Evolutionary conservation across 805 yeast species (phyloP).

Genomic region (Cyberlindnera saturnus): DNA sequence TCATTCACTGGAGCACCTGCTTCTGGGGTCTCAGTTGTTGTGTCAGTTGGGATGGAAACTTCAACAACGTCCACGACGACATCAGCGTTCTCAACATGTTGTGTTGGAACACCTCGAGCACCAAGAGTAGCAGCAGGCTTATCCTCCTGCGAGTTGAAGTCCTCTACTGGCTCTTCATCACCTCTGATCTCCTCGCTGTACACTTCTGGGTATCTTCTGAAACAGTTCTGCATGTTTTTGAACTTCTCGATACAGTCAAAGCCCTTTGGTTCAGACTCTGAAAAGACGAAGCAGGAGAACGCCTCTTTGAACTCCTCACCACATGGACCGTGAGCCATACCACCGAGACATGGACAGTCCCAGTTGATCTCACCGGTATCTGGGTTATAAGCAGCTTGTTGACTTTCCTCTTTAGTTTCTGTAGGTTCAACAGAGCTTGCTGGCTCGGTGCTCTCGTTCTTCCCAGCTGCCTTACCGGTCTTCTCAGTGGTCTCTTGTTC

Average conservation of each 20-base stretch:
- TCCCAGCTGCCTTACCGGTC: neutral
- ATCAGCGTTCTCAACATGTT: constrained; percentile 7
- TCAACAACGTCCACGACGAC: constrained; percentile 8
- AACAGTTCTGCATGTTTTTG: constrained; percentile 88
- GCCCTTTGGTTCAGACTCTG: constrained; percentile 94
- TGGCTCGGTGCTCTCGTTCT: neutral
- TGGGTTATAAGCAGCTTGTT: constrained; percentile 80
- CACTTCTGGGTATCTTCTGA: constrained; percentile 86
- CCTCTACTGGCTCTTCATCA: constrained; percentile 46
- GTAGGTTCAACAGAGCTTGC: neutral
- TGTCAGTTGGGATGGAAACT: neutral
- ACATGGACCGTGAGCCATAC: constrained; percentile 98
- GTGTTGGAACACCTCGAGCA: constrained; percentile 10
- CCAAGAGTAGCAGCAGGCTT: constrained; percentile 13
- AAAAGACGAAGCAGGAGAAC: constrained; percentile 89
- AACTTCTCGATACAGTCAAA: constrained; percentile 90
- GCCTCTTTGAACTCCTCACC: constrained; percentile 95
- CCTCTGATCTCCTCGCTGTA: constrained; percentile 89
- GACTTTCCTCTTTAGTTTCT: constrained; percentile 26
- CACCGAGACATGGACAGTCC: constrained; percentile 99
- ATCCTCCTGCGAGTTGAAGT: constrained; percentile 14
- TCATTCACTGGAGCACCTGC: neutral
- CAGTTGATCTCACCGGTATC: constrained; percentile 98
- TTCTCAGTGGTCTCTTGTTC: too few relatives aligned
- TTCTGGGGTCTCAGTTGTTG: constrained; percentile 1